Conservation (phyloP, 352 stramenopile species). For the Phytophthora cactorum region DNA sequence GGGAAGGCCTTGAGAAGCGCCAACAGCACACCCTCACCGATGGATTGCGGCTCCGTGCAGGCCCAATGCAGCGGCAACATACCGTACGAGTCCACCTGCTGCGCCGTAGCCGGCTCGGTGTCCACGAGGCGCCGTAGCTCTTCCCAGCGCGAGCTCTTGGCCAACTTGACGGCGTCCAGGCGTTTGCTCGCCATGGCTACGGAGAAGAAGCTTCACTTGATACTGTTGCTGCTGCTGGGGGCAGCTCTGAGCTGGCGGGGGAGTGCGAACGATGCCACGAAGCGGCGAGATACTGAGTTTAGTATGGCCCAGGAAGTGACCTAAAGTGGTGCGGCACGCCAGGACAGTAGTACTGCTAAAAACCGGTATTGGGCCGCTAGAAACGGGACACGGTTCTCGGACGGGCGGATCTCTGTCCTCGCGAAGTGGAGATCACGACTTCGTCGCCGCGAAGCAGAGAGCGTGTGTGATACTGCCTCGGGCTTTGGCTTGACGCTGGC, state of each 20-base stretch:
- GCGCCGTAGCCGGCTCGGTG: slow-evolving; percentile 63
- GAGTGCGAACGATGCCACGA: slow-evolving; percentile 24
- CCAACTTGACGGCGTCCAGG: slow-evolving; percentile 86
- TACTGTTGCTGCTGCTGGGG: slow-evolving; percentile 4
- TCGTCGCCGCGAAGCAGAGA: slow-evolving; percentile 12
- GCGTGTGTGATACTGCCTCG: background rate
- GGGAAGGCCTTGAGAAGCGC: slow-evolving; percentile 83
- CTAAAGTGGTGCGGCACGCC: slow-evolving; percentile 1
- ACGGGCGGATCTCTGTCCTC: slow-evolving; percentile 7
- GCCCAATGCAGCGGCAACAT: slow-evolving; percentile 91
- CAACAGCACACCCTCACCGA: slow-evolving; percentile 76
- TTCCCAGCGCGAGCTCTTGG: slow-evolving; percentile 83
- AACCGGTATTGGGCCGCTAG: slow-evolving; percentile 13
- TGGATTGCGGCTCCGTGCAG: slow-evolving; percentile 82
- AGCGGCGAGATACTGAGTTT: slow-evolving; percentile 18
- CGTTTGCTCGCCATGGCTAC: slow-evolving; percentile 53
- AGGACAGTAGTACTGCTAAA: background rate
- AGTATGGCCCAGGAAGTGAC: slow-evolving; percentile 12
- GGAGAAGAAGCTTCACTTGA: slow-evolving; percentile 11
- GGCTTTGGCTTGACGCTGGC: background rate
- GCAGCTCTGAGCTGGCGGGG: slow-evolving; percentile 5
- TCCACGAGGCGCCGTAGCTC: slow-evolving; percentile 81
- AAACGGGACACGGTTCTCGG: slow-evolving; percentile 17
- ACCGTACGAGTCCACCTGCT: slow-evolving; percentile 86
- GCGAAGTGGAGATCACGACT: slow-evolving; percentile 5